Evolutionary conservation across 2,329 filamentous ascomycete species (phyloP), one percentile per base, ranked within the genome.

Genomic region (Leptographium wingfieldii): DNA sequence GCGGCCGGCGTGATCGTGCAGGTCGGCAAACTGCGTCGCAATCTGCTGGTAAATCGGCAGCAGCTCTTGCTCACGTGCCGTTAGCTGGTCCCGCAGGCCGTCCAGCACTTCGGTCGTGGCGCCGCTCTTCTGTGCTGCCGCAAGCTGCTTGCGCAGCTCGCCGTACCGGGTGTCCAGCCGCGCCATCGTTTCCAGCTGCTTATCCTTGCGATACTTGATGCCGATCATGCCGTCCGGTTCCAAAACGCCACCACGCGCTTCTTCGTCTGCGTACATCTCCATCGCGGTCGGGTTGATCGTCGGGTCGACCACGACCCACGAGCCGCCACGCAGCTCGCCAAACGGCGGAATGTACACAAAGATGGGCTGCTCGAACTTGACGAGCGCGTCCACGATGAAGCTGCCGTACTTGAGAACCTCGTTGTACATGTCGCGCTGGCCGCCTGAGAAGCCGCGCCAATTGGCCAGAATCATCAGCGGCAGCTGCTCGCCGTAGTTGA

Each of bases 401-500:
- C 92, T 96, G 71, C 94, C 94, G 70, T 99, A 99, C 81, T 99
- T 99, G 75, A 99, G 85, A 19, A 99, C 94, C 77, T 99, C 94
- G 78, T 97, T 96, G 85, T 95, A 99, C 94, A 99, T 99, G 76
- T 99, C 94, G 67, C 92, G 90, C 77, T 99, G 94, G 65, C 94
- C 94, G 79, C 94, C 94, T 67, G 94, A 99, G 90, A 99, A 99
- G 80, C 94, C 94, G 85, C 94, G 87, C 94, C 94, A 99, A 82
- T 99, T 99, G 76, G 94, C 94, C 65, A 99, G 85, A 72, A 99
- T 99, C 91, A 99, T 97, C 66, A 99, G 79, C 60, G 94, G 94
- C 70, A 99, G 81, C 78, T 99, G 94, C 77, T 99, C 94, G 72
- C 94, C 94, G 66, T 95, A 85, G 84, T 99, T 99, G 84, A 99